Base-by-base conservation (phyloP, 225 moss, liverwort and hornwort species). In the Pleurozium schreberi region DNA sequence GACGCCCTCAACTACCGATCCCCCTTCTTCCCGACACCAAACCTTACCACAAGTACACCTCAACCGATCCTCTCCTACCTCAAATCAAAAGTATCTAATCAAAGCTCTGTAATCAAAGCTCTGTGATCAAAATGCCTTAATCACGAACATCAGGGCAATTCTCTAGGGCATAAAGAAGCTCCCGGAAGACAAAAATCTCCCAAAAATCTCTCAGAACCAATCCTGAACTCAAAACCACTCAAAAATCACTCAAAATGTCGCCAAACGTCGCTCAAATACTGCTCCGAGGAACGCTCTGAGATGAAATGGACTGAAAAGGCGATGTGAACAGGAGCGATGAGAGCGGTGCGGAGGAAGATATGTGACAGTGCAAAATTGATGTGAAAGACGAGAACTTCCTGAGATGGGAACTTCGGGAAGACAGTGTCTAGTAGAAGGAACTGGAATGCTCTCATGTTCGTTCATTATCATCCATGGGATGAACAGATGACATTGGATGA, bases 361-460 rank as follows among this genome's bases (percentile, higher is more conserved):
- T 42, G 88, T 23, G 49, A 81, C 75, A 18, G 47, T 18, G 77
- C 81, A 53, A 50, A 86, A 45, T 75, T 53, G 38, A 30, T 76
- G 31, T 14, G 61, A 25, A 52, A 68, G 71, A 64, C 49, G 84
- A 58, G 42, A 34, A 57, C 38, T 63, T 61, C 47, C 42, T 80
- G 59, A 80, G 38, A 71, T 23, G 69, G 57, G 59, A 34, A 34
- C 75, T 58, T n/a, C 27, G 52, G 59, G 71, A 85, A 75, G 78
- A 14, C 59, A 63, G 58, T 70, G 30, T 55, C 5, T 19, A 18
- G 55, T 9, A 50, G 91, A 91, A 92, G 91, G 42, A 36, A 77
- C 91, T 89, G 87, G 89, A 92, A 91, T 81, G 81, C 90, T 90
- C 89, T 78, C 25, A 27, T 45, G 57, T 53, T 80, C 62, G 53